Evolutionary conservation across 345 rosid genomes (phyloP).

Genomic region (Balakata baccata): DNA sequence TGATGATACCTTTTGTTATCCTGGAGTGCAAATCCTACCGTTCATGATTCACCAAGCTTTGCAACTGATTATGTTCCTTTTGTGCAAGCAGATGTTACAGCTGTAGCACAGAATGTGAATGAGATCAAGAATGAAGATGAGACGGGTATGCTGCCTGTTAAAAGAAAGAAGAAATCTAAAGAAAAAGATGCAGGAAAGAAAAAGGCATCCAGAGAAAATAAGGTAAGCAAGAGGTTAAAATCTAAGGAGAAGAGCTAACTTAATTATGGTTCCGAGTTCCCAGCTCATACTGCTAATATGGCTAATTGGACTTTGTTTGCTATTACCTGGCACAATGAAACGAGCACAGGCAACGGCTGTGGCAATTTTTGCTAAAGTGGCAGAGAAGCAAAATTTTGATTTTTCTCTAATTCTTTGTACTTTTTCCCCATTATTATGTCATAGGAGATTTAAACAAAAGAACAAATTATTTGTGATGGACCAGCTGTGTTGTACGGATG

Average conservation of each 20-base stretch:
- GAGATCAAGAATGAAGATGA: constrained; percentile 24
- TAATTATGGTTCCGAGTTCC: constrained; percentile 4
- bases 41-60: constrained; percentile 1
- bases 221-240: constrained; percentile 16
- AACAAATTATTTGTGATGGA: not conserved
- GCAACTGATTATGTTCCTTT: not conserved
- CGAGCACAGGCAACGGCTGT: not conserved
- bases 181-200: constrained; percentile 14
- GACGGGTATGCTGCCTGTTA: constrained; percentile 19
- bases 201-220: constrained; percentile 25
- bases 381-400: not conserved
- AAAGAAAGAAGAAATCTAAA: constrained; percentile 37
- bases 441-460: no score
- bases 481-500: not conserved
- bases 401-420: not conserved
- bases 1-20: no score
- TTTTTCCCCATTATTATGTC: not conserved
- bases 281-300: not conserved
- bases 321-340: not conserved
- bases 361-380: not conserved
- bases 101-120: constrained; percentile 8
- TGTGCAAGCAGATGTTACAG: constrained; percentile 27
- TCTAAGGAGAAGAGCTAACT: constrained; percentile 22
- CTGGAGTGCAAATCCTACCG: no score
- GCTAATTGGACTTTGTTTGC: no score